Evolutionary conservation across 768 basidiomycete genomes (phyloP).

Genomic region (Termitomyces sp.): DNA sequence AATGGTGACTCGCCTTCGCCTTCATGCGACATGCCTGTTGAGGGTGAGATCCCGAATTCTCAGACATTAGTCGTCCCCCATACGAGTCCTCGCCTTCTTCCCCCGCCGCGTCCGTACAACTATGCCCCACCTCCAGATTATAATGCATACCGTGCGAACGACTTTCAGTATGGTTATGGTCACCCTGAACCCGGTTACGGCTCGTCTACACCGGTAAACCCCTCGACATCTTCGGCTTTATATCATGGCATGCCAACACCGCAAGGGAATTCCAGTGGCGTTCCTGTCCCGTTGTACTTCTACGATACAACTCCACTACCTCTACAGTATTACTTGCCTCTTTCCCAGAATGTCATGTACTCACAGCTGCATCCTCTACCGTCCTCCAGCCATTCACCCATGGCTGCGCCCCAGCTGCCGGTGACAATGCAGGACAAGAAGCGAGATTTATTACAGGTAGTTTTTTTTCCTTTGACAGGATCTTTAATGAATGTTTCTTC

Average conservation of each 20-base stretch:
- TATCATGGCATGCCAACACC: constrained; percentile 23
- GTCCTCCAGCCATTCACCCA: constrained; percentile 39
- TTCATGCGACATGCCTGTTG: constrained; percentile 45
- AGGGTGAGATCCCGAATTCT: constrained; percentile 23
- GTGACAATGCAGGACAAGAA: constrained; percentile 51
- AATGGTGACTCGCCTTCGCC: constrained; percentile 56
- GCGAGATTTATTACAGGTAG: constrained; percentile 50
- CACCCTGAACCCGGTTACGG: constrained; percentile 51
- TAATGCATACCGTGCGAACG: constrained; percentile 55
- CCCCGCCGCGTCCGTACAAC: constrained; percentile 43
- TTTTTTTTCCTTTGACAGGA: background rate
- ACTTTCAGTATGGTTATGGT: constrained; percentile 48
- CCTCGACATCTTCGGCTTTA: constrained; percentile 34
- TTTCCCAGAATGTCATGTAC: constrained; percentile 59
- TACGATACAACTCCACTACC: constrained; percentile 47
- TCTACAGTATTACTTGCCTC: constrained; percentile 61
- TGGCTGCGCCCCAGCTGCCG: constrained; percentile 49
- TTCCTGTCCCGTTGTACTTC: constrained; percentile 46
- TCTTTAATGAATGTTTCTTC: constrained; percentile 10
- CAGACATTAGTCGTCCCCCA: constrained; percentile 23
- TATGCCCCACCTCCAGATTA: constrained; percentile 58
- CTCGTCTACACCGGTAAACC: constrained; percentile 39
- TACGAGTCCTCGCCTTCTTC: constrained; percentile 33
- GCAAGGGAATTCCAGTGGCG: constrained; percentile 26
- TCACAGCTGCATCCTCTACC: constrained; percentile 32